Evolutionary conservation across 768 basidiomycete species (phyloP), one percentile per base, ranked within the genome.

Genomic region (Mycena olivaceomarginata): DNA sequence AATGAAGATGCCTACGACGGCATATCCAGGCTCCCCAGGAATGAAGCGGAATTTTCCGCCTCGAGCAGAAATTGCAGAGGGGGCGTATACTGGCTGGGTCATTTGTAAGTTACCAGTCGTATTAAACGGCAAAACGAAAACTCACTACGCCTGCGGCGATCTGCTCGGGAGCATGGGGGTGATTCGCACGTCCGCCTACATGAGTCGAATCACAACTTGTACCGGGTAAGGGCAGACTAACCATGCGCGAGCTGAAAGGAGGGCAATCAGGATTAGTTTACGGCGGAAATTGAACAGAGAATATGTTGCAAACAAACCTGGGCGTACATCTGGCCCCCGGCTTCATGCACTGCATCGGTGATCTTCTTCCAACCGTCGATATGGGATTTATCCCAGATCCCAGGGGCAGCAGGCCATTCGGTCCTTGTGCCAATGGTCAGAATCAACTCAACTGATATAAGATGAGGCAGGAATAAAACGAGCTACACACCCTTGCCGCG

Each of bases 401-500:
- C 59, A 6, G 59, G 59, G 16, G 59, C 59, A 4, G 25, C 37
- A 10, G 37, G 37, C 59, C 59, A 62, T 62, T 62, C 59, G 15
- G 59, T 40, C 8, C 59, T 62, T 31, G 12, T 41, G 31, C 31
- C 31, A 31, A 31, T 31, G 31, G 31, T 31, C 31, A 31, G 31
- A 31, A 31, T 31, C 31, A 31, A 31, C 31, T 31, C 31, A 3
- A 31, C 31, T 31, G 31, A 31, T 31, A 31, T 31, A 12, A 48
- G 31, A 31, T 31, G 16, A 51, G 48, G 11, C 15, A 51, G 48
- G 15, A 53, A 53, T 9, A 37, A 8, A 60, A n/a, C 59, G 41
- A 20, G 39, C 5, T 18, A 67, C 41, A 6, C 65, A 84, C 84
- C 84, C 85, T 80, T 86, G 85, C n/a, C 80, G 84, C 22, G 72